phyloP scores from a whole-genome alignment of 2,329 filamentous ascomycete genomes.

The Epicoccum nigrum region DNA sequence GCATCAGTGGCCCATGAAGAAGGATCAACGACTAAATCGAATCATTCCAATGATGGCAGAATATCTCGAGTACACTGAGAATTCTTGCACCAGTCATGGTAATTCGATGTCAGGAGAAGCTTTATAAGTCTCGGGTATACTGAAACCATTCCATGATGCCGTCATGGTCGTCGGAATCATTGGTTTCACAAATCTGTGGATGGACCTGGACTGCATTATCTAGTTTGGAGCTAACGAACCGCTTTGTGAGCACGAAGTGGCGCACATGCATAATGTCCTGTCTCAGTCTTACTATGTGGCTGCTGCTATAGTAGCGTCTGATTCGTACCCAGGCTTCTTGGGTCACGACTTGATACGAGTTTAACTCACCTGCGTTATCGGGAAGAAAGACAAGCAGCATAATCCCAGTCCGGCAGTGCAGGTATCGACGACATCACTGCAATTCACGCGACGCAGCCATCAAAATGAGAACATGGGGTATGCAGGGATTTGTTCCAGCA shows the following conservation, averaged over 20 bases:
- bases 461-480: conserved; percentile 29
- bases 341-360: not conserved
- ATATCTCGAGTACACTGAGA: conserved; percentile 9
- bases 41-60: conserved; percentile 28
- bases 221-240: not conserved
- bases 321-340: conserved; percentile 26
- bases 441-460: conserved; percentile 13
- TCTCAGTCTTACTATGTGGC: conserved; percentile 7
- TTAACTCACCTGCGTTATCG: conserved; percentile 15
- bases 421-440: conserved; percentile 14
- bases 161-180: conserved; percentile 2
- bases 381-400: conserved; percentile 5
- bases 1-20: not conserved
- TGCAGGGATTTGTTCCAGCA: conserved; percentile 26
- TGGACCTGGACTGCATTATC: conserved; percentile 4
- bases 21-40: conserved; percentile 13
- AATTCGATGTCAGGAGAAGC: conserved; percentile 8
- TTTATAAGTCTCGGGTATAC: conserved; percentile 22
- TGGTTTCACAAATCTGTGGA: conserved; percentile 14
- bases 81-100: conserved; percentile 20
- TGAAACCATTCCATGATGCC: conserved; percentile 4
- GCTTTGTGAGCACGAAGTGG: conserved; percentile 11
- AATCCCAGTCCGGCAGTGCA: conserved; percentile 19
- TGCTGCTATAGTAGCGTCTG: conserved; percentile 17
- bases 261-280: conserved; percentile 10